Percentiles rank a stretch among this genome's conserved stretches.
phyloP scores from a whole-genome alignment of 2,329 filamentous ascomycete species.

The Ceratocystis variospora region DNA sequence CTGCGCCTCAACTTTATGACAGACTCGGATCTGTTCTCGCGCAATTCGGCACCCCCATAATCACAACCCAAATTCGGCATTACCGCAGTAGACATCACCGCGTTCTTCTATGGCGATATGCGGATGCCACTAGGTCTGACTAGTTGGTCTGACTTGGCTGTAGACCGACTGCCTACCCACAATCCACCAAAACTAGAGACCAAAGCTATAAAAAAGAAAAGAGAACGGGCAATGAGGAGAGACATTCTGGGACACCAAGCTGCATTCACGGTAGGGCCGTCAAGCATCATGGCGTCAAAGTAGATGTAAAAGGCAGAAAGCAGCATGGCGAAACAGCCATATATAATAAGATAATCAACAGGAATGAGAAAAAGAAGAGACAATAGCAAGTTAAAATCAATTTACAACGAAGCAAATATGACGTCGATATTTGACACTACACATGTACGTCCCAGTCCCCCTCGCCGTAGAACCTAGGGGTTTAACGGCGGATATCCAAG shows the following conservation, averaged over 20 bases:
- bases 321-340: neutral
- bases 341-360: neutral
- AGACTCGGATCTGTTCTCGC: neutral
- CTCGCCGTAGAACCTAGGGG: neutral
- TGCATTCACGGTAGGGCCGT: too few species aligned
- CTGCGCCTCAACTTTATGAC: neutral
- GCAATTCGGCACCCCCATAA: neutral
- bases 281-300: too few species aligned
- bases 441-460: neutral
- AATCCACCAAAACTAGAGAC: neutral
- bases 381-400: neutral
- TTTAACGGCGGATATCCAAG: conserved; percentile 36
- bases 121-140: neutral
- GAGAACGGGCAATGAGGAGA: neutral
- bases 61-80: neutral
- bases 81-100: neutral
- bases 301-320: neutral
- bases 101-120: neutral
- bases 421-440: neutral
- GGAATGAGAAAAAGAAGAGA: neutral
- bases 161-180: neutral
- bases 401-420: neutral
- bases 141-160: neutral
- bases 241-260: too few species aligned
- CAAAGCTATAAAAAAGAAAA: neutral